Percentiles rank a stretch among this genome's conserved stretches.
Evolutionary conservation across 148 eudicot genomes (phyloP).

Genomic region (Drosera capensis): DNA sequence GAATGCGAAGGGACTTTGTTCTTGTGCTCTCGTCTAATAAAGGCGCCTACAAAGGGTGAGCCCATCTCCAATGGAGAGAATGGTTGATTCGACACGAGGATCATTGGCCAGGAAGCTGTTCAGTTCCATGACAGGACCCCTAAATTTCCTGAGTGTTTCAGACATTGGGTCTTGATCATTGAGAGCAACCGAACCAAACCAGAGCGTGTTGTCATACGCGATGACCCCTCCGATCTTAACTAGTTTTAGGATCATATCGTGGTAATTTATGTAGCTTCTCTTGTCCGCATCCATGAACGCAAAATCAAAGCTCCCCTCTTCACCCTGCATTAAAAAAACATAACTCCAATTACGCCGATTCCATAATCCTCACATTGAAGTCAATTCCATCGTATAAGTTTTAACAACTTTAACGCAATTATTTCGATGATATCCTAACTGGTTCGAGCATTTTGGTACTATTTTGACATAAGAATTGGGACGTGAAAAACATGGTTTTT

Average conservation of each 20-base stretch:
- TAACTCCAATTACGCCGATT: not conserved
- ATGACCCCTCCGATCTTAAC: constrained; percentile 15
- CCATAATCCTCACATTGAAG: not conserved
- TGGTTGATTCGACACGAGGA: constrained; percentile 5
- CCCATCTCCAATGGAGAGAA: constrained; percentile 9
- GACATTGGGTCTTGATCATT: constrained; percentile 3
- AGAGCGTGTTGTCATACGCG: constrained; percentile 10
- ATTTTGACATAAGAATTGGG: not conserved
- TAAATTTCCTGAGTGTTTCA: not conserved
- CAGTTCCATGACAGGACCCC: not conserved
- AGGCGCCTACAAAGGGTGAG: constrained; percentile 11
- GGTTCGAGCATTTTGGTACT: too few species aligned
- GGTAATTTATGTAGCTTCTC: constrained; percentile 10
- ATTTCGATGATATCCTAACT: too few species aligned
- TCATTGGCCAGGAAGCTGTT: constrained; percentile 8
- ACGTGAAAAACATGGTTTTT: not conserved
- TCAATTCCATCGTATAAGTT: not conserved
- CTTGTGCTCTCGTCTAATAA: too few species aligned
- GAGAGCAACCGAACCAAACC: constrained; percentile 13
- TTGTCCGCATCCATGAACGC: constrained; percentile 14
- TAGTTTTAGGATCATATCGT: constrained; percentile 5
- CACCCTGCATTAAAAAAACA: not conserved
- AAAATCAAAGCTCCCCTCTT: constrained; percentile 13
- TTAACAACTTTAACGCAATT: too few species aligned
- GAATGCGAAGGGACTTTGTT: too few species aligned